These are phyloP conservation scores for Capsicum rhomboideum DNA, from an alignment of 257 asterid species.

Conservation along the genomic window DNA sequence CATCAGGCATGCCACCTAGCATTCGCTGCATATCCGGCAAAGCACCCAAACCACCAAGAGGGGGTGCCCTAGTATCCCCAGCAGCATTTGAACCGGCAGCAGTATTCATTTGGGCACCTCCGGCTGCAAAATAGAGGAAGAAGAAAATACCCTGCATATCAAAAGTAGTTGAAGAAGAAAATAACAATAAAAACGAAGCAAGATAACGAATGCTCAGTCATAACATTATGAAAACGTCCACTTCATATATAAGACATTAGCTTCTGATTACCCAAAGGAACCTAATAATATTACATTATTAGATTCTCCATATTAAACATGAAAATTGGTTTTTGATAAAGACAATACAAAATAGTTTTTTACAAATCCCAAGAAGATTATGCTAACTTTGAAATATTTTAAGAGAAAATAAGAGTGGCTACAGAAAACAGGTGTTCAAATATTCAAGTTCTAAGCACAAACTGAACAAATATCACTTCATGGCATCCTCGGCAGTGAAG, in stretches of 20 bases:
- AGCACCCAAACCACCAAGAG: slow-evolving; percentile 29
- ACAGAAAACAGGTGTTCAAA: neutral
- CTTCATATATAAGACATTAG: neutral
- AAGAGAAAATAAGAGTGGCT: neutral
- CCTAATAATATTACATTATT: neutral
- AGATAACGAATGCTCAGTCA: neutral
- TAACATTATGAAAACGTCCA: neutral
- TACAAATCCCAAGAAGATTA: neutral
- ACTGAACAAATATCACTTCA: neutral
- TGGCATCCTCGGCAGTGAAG: neutral
- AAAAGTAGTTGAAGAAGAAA: neutral
- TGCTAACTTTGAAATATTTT: neutral
- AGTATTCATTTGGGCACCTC: slow-evolving; percentile 24
- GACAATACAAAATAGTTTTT: neutral
- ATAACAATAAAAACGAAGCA: neutral
- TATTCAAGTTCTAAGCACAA: neutral
- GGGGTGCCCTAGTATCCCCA: slow-evolving; percentile 21
- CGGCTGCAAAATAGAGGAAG: slow-evolving; percentile 27
- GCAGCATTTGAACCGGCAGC: slow-evolving; percentile 22
- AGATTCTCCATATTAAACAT: neutral
- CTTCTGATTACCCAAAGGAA: neutral
- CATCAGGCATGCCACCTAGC: slow-evolving; percentile 39
- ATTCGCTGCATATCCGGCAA: slow-evolving; percentile 28
- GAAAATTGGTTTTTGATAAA: neutral
- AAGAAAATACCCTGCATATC: neutral